phyloP scores from a whole-genome alignment of 192 early-diverging fungal genomes.

The Podila horticola region DNA sequence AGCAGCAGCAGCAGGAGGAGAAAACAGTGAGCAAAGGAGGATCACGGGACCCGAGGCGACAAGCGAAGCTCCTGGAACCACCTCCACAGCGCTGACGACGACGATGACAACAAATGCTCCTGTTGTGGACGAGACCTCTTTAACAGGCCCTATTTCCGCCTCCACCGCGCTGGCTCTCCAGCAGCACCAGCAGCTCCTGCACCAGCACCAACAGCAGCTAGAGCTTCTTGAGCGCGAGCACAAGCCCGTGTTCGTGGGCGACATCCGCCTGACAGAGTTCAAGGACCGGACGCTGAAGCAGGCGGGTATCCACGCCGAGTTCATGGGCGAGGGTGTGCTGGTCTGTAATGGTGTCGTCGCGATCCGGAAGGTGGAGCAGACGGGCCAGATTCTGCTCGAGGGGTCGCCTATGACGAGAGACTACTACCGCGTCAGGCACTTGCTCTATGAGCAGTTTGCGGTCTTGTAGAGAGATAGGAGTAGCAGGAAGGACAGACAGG shows the following conservation, averaged over 20 bases:
- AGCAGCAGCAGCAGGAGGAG: neutral
- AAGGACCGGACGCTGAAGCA: constrained; percentile 68
- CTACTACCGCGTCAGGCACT: constrained; percentile 75
- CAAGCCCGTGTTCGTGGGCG: constrained; percentile 84
- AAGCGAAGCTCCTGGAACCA: too few species aligned
- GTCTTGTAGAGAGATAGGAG: constrained; percentile 64
- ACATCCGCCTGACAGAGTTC: constrained; percentile 87
- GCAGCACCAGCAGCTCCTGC: constrained; percentile 22
- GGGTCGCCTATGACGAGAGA: constrained; percentile 60
- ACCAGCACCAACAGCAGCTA: constrained; percentile 40
- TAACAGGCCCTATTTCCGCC: neutral
- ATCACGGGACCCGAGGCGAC: neutral
- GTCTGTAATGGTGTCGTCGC: constrained; percentile 85
- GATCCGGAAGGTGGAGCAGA: constrained; percentile 63
- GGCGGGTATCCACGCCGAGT: constrained; percentile 83
- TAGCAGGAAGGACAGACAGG: neutral
- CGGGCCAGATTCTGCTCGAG: constrained; percentile 33
- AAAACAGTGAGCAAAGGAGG: neutral
- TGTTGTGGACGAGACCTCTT: neutral
- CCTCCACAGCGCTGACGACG: neutral
- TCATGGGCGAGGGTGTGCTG: constrained; percentile 84
- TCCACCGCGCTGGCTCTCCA: neutral
- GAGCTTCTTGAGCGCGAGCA: constrained; percentile 52
- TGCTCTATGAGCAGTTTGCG: constrained; percentile 80
- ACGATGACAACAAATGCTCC: neutral